phyloP scores from a whole-genome alignment of 148 eudicot genomes.

The Camellia granthamiana region DNA sequence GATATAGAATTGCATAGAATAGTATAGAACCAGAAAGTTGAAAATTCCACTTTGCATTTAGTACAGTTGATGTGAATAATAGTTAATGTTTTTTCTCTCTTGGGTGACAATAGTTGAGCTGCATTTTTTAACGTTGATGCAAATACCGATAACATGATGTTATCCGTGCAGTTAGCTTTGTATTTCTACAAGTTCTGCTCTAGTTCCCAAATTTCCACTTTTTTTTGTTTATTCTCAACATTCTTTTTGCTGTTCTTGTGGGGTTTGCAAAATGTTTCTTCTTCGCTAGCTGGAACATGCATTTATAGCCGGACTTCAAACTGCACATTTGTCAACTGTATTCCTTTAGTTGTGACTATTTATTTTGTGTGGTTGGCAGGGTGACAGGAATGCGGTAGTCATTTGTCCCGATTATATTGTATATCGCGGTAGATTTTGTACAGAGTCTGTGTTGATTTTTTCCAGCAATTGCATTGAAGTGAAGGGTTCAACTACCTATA shows the following conservation, averaged over 20 bases:
- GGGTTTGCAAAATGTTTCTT: background rate
- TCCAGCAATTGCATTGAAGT: constrained; percentile 36
- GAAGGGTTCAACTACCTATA: constrained; percentile 27
- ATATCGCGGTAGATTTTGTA: constrained; percentile 37
- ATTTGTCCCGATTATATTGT: constrained; percentile 45
- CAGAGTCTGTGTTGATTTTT: constrained; percentile 41
- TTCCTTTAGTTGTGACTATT: background rate
- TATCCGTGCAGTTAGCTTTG: no score
- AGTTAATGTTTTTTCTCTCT: background rate
- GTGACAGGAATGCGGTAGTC: constrained; percentile 21
- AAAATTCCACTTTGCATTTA: background rate
- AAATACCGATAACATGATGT: background rate
- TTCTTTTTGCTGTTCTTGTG: background rate
- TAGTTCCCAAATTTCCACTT: no score
- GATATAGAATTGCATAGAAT: background rate
- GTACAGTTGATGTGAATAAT: background rate
- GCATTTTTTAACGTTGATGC: background rate
- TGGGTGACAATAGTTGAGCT: background rate
- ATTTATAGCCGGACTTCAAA: background rate
- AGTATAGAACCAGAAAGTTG: background rate
- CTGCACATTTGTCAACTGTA: background rate
- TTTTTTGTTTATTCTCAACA: no score
- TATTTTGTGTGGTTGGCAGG: constrained; percentile 36
- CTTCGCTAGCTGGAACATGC: background rate
- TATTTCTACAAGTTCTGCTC: no score